Percentiles rank a stretch among this genome's conserved stretches.
phyloP scores from a whole-genome alignment of 768 basidiomycete species.

The Lactifluus volemus region DNA sequence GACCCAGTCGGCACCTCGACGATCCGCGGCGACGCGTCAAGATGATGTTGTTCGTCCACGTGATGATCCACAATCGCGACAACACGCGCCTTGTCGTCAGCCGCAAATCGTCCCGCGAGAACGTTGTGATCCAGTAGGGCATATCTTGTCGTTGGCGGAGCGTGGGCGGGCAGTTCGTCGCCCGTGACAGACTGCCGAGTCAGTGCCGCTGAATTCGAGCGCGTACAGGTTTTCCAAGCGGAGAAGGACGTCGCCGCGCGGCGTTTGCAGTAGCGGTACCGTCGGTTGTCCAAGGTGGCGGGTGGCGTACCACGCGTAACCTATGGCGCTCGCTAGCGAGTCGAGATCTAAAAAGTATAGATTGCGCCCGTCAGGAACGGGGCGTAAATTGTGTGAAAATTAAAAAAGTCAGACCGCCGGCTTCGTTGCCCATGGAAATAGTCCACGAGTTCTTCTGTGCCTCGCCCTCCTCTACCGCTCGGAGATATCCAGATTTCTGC shows the following conservation, averaged over 20 bases:
- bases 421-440: conserved; percentile 91
- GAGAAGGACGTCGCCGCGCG: conserved; percentile 58
- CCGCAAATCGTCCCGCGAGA: conserved; percentile 38
- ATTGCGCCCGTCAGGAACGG: neutral
- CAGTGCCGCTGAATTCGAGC: conserved; percentile 48
- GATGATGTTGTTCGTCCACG: conserved; percentile 68
- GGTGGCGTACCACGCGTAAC: conserved; percentile 69
- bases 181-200: conserved; percentile 52
- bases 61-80: conserved; percentile 87
- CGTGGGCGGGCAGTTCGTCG: conserved; percentile 45
- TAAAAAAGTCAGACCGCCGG: conserved; percentile 59
- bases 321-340: conserved; percentile 77
- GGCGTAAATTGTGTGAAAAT: neutral
- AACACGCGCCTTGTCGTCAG: conserved; percentile 32
- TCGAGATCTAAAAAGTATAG: conserved; percentile 63
- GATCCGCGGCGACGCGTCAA: conserved; percentile 54
- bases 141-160: conserved; percentile 38
- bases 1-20: conserved; percentile 64
- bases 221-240: conserved; percentile 86
- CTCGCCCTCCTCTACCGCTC: conserved; percentile 6
- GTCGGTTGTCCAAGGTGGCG: conserved; percentile 34
- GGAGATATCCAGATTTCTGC: conserved; percentile 18
- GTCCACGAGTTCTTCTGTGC: conserved; percentile 47
- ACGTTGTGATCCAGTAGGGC: conserved; percentile 90
- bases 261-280: conserved; percentile 67